A percentile compares a stretch with the other conserved stretches of the same genome.
Conservation (phyloP, 2,329 filamentous ascomycete genomes). For the Alternaria incomplexa region DNA sequence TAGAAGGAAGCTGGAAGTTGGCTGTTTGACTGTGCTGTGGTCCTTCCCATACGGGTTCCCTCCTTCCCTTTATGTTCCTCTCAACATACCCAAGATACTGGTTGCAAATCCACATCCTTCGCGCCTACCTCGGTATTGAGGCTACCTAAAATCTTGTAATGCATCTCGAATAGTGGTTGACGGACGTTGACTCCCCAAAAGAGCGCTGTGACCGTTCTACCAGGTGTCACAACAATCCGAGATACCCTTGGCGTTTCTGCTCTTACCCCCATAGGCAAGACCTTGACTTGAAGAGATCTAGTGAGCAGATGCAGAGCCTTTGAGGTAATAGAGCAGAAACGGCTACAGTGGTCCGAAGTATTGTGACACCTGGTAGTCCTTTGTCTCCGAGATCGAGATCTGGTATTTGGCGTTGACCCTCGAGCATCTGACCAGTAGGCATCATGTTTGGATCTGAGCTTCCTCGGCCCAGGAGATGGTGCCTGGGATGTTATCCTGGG, state of each 20-base stretch:
- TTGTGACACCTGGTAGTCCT: not conserved
- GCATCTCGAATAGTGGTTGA: not conserved
- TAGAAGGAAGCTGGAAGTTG: not conserved
- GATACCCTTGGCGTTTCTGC: not conserved
- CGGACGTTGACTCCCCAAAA: not conserved
- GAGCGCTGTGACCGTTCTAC: not conserved
- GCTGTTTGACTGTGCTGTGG: not conserved
- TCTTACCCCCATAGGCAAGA: not conserved
- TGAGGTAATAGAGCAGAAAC: not conserved
- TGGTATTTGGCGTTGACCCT: not conserved
- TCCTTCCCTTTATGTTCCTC: not conserved
- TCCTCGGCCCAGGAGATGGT: not conserved
- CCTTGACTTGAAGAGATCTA: not conserved
- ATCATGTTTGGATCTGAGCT: not conserved
- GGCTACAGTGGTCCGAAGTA: not conserved
- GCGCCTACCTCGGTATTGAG: not conserved
- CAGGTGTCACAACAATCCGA: not conserved
- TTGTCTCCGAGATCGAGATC: not conserved
- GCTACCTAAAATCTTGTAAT: not conserved
- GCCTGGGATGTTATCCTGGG: not conserved
- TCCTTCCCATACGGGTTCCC: not conserved
- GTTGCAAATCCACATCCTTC: not conserved
- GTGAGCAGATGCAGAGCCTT: not conserved
- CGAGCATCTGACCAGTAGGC: not conserved
- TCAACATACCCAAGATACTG: not conserved